phyloP scores from a whole-genome alignment of 2,329 filamentous ascomycete species.

The Periconia sp. region DNA sequence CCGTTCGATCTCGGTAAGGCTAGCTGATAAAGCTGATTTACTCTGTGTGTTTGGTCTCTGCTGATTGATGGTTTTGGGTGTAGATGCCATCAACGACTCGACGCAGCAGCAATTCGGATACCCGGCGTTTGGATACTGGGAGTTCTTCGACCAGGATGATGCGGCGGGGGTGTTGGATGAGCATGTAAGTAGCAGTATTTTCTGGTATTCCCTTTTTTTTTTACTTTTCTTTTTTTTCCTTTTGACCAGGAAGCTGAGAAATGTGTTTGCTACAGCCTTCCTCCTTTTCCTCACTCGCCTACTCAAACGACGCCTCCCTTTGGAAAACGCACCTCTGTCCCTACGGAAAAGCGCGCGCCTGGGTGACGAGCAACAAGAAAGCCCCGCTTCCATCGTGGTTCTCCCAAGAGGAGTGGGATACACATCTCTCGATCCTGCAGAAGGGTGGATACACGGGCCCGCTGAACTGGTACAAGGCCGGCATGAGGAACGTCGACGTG shows the following conservation, averaged over 20 bases:
- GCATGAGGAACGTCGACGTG: not conserved
- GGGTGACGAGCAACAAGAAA: constrained; percentile 1
- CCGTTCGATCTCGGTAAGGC: too few species aligned
- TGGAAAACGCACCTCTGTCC: constrained; percentile 8
- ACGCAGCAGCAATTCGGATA: constrained; percentile 3
- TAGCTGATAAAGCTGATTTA: too few species aligned
- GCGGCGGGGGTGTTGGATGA: not conserved
- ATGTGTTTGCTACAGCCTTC: not conserved
- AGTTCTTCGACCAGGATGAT: constrained; percentile 4
- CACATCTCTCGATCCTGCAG: constrained; percentile 2
- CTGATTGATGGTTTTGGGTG: too few species aligned
- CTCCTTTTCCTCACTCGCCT: constrained; percentile 1
- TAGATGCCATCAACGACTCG: constrained; percentile 4
- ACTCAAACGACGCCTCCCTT: not conserved
- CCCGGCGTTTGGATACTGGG: constrained; percentile 5
- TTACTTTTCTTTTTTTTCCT: too few species aligned
- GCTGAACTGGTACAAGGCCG: constrained; percentile 4
- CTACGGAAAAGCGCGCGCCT: constrained; percentile 3
- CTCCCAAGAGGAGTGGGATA: constrained; percentile 2
- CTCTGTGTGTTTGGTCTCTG: not conserved
- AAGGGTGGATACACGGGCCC: constrained; percentile 5
- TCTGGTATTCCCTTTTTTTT: too few species aligned
- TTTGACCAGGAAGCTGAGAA: too few species aligned
- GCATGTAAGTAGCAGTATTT: not conserved
- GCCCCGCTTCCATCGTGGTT: constrained; percentile 1